Evolutionary conservation across 371 early-diverging fungal genomes (phyloP), one percentile per base, ranked within the genome.

Genomic region (Zychaea mexicana): DNA sequence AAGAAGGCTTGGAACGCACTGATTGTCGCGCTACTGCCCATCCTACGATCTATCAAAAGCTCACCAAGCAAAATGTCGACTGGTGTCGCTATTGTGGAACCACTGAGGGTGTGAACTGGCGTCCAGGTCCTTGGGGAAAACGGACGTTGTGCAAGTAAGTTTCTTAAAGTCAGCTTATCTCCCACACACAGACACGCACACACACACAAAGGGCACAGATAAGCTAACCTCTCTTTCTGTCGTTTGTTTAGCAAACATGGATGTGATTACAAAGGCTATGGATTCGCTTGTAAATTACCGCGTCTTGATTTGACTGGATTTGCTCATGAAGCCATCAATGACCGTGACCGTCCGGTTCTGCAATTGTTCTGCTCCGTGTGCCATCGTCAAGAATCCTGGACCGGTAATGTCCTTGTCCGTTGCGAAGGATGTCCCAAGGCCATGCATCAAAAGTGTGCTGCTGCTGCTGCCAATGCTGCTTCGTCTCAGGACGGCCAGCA

Each of bases 31-130:
- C 70, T 4, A 70, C 70, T 1, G 58, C 61, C n/a, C 57, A 57
- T 30, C 70, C 70, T 22, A 90, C 91, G 10, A 66, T 92, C 9
- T 92, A 85, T 70, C 85, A 92, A 73, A 76, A 77, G 39, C 74
- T 90, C 56, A 86, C 88, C 24, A 78, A 86, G 66, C 78, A 79
- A 7, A 86, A 83, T 55, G 72, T 91, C 61, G 90, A 94, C 73
- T 96, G 96, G 96, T 96, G 96, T 75, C 88, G 95, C 47, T 96
- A 95, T 68, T 96, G 96, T 69, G 96, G 96, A 47, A 94, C 94
- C 1, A 96, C 96, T 3, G 92, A 94, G 76, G 91, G 91, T 49
- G 92, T 93, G 60, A 94, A 94, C 77, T 96, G 95, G 93, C 86
- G 95, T 46, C 96, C 94, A 24, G 96, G 96, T 2, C 96, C 96